phyloP scores from a whole-genome alignment of 371 early-diverging fungal genomes.

The Conidiobolus incongruus region DNA sequence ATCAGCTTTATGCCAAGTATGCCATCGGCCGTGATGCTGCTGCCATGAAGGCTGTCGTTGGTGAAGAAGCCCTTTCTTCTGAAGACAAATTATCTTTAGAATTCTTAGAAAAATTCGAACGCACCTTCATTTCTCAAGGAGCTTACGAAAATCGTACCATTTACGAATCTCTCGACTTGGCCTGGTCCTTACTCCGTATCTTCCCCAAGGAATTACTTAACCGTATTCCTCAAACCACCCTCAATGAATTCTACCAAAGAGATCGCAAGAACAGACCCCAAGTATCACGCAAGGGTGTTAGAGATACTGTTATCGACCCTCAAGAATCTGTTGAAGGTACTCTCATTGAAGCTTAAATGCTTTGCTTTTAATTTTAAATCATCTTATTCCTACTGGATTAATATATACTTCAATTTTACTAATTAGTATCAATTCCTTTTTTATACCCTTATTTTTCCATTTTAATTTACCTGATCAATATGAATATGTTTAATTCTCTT shows the following conservation, averaged over 20 bases:
- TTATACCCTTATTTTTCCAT: too few relatives aligned
- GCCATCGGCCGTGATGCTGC: constrained; percentile 99
- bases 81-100: constrained; percentile 98
- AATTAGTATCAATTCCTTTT: too few relatives aligned
- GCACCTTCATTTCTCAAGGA: constrained; percentile 93
- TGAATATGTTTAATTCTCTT: too few relatives aligned
- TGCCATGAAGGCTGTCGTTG: constrained; percentile 99
- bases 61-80: constrained; percentile 97
- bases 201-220: constrained; percentile 99
- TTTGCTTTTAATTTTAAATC: not conserved
- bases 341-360: not conserved
- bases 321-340: not conserved
- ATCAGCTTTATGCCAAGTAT: constrained; percentile 99
- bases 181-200: constrained; percentile 97
- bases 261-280: constrained; percentile 21
- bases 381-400: not conserved
- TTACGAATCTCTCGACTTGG: constrained; percentile 92
- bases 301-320: constrained; percentile 1
- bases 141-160: constrained; percentile 92
- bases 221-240: constrained; percentile 93
- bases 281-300: constrained; percentile 3
- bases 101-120: constrained; percentile 99
- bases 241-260: constrained; percentile 89
- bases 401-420: not conserved
- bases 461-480: too few relatives aligned